Evolutionary conservation across 23 red algal species (phyloP), one percentile per base, ranked within the genome.

Genomic region (Cyanidium caldarium): DNA sequence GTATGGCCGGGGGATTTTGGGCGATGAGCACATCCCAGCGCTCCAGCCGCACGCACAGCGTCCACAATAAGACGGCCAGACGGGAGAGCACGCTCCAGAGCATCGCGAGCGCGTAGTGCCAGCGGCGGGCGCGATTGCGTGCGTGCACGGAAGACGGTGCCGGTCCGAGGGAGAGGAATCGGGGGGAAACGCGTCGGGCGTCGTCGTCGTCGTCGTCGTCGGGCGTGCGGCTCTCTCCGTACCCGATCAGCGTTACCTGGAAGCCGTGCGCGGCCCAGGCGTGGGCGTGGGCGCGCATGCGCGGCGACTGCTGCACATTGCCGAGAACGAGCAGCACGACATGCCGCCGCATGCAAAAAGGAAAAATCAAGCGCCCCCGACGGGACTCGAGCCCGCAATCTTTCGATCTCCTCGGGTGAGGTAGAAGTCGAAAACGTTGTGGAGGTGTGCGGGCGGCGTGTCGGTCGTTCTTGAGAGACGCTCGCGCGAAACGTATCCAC

Each of bases 1-100:
- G 77, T 33, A 81, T 57, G 19, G 43, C 43, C 25, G 77, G 77
- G 30, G 77, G 77, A 25, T 81, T 81, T 30, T 81, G 77, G 2
- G 41, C 38, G 15, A 81, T 44, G 14, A 78, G 35, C 17, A 67
- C 17, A n/a, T 65, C 36, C 23, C 42, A 67, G 2, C 31, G 2
- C 16, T 35, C 38, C 34, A 33, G 21, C 19, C 42, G 34, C 37
- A 2, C 42, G 15, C 46, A 66, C 1, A 66, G 29, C 1, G 14
- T 29, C 33, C 43, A 41, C 0, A 67, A 0, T 21, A 38, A 44
- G 1, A 34, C n/a, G 14, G 16, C 30, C 36, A 67, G 67, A 16
- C 34, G 41, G 34, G 35, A 33, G 3, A 79, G 3, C 26, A 40
- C 45, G 19, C 34, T 29, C 30, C 40, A 39, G 3, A 29, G 44